Conservation (phyloP, 140 eudicot genomes). For the Oenanthe javanica region DNA sequence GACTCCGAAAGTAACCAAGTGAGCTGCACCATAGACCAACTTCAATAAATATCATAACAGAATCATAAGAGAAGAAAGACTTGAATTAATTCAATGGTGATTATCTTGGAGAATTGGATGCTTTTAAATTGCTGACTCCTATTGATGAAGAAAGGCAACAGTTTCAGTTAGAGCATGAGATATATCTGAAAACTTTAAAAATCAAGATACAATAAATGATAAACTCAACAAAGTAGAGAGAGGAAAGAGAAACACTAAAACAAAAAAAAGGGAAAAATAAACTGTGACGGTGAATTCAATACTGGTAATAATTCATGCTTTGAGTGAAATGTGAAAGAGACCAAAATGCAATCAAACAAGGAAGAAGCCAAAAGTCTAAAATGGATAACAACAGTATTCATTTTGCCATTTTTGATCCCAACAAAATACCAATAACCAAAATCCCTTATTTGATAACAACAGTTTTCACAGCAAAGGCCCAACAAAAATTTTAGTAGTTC, state of each 20-base stretch:
- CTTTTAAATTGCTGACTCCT: slow-evolving; percentile 21
- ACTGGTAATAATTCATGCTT: slow-evolving; percentile 2
- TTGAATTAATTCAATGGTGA: slow-evolving; percentile 20
- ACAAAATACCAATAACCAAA: slow-evolving; percentile 14
- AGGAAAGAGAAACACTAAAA: background rate
- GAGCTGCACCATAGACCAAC: slow-evolving; percentile 4
- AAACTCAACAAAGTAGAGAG: slow-evolving; percentile 2
- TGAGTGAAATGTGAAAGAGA: slow-evolving; percentile 13
- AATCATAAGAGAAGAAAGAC: slow-evolving; percentile 1
- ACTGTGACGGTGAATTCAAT: slow-evolving; percentile 25
- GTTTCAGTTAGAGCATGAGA: slow-evolving; percentile 28
- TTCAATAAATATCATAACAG: slow-evolving; percentile 20
- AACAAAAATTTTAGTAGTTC: background rate
- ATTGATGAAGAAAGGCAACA: slow-evolving; percentile 21
- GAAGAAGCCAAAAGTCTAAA: slow-evolving; percentile 3
- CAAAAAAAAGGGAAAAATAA: background rate
- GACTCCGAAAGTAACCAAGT: slow-evolving; percentile 15
- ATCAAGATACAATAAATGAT: slow-evolving; percentile 19
- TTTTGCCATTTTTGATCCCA: slow-evolving; percentile 15
- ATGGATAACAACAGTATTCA: background rate
- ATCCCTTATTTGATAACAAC: slow-evolving; percentile 5
- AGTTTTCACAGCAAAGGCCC: slow-evolving; percentile 10
- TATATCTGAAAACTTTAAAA: slow-evolving; percentile 30
- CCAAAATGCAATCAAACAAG: slow-evolving; percentile 10
- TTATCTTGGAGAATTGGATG: slow-evolving; percentile 11